These are phyloP conservation scores for Pseudozyma pruni DNA, from an alignment of 1,284 basidiomycete species.

Conservation along the genomic window DNA sequence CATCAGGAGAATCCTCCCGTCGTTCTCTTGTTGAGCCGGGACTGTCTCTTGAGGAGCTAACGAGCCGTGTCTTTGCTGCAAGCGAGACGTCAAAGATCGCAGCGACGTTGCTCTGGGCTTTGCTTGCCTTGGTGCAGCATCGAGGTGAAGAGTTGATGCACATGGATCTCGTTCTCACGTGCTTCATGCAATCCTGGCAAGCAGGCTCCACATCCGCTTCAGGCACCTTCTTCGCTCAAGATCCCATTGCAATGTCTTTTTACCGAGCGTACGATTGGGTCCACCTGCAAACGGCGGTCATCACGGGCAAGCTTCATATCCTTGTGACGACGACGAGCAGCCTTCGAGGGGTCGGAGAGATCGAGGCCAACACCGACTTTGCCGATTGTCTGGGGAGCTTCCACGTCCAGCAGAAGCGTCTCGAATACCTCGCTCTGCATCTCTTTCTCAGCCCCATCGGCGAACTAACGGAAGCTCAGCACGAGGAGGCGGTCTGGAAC, in stretches of 20 bases:
- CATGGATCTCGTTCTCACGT: conserved; percentile 13
- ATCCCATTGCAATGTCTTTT: too few species aligned
- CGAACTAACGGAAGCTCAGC: conserved; percentile 7
- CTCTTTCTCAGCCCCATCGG: conserved; percentile 17
- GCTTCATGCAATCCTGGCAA: conserved; percentile 32
- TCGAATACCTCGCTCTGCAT: conserved; percentile 21
- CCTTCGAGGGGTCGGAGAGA: conserved; percentile 11
- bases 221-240: too few species aligned
- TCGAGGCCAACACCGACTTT: conserved; percentile 8
- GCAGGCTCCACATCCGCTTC: neutral
- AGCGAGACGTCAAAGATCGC: conserved; percentile 19
- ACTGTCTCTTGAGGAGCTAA: conserved; percentile 1
- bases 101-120: conserved; percentile 21
- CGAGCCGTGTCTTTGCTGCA: conserved; percentile 6
- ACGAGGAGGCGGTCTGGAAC: conserved; percentile 23
- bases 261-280: conserved; percentile 24
- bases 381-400: conserved; percentile 5
- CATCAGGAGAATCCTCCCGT: neutral
- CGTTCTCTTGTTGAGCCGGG: neutral
- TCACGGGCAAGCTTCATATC: conserved; percentile 12
- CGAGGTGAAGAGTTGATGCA: conserved; percentile 26
- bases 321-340: conserved; percentile 4
- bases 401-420: conserved; percentile 31
- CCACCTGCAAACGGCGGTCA: conserved; percentile 28
- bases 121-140: conserved; percentile 27